Evolutionary conservation across 768 basidiomycete species (phyloP), one percentile per base, ranked within the genome.

Genomic region (Boletus tylopilopsis): DNA sequence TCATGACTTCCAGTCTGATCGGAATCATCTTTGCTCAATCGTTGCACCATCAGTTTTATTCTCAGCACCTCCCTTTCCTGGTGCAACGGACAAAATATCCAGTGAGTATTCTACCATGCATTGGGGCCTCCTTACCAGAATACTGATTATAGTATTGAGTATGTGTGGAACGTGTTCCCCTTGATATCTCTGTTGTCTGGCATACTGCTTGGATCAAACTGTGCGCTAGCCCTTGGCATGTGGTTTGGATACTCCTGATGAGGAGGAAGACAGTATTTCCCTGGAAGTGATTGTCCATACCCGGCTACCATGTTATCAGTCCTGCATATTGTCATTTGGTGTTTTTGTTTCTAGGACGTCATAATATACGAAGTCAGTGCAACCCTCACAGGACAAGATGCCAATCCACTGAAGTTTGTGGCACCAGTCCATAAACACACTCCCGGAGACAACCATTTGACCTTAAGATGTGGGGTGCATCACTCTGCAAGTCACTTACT

Each of bases 21-120:
- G 96, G 96, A n/a, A 87, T 98, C 30, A 54, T 90, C 7, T 96
- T 90, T 64, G 91, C 96, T 19, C 82, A 96, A 18, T 97, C 95
- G 10, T 71, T 99, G 37, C 96, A 99, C 64, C 97, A 97, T 64
- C 96, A 99, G 58, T 99, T 99, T 69, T 96, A 96, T 67, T 85
- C 90, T 9, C 86, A 90, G 49, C 91, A 94, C 59, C 66, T 95
- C 29, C 92, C 95, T 1, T 85, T 94, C 62, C 68, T 98, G 24
- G 72, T 81, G 4, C 94, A 84, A 78, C 82, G 82, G 63, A 85
- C 87, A 5, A 75, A 69, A 45, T 88, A 80, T 64, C 86, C 87
- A 82, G 90, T 89, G 61, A 53, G 79, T 69, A n/a, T n/a, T n/a
- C n/a, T n/a, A n/a, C n/a, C n/a, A n/a, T n/a, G n/a, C n/a, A n/a